These are phyloP conservation scores for Candida peoriensis DNA, from an alignment of 805 yeast species.

Conservation along the genomic window DNA sequence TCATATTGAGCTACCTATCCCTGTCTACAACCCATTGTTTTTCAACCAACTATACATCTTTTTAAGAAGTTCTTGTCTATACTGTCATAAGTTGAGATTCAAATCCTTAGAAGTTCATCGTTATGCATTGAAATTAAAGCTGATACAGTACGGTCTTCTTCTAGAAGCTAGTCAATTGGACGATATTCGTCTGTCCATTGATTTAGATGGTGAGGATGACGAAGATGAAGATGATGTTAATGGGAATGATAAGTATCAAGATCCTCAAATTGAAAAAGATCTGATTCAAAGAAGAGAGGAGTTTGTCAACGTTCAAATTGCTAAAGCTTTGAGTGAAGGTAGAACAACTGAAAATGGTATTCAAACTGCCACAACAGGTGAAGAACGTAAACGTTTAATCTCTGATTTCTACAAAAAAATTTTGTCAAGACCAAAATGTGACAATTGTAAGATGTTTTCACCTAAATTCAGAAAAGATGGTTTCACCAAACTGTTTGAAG, in stretches of 20 bases:
- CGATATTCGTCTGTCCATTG: constrained; percentile 39
- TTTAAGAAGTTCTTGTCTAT: constrained; percentile 80
- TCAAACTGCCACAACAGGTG: constrained; percentile 78
- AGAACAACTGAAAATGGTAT: constrained; percentile 62
- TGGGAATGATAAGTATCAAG: constrained; percentile 11
- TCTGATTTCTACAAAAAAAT: constrained; percentile 72
- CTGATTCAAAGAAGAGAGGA: constrained; percentile 56
- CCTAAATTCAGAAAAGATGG: constrained; percentile 96
- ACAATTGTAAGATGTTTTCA: constrained; percentile 92
- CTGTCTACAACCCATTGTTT: constrained; percentile 91
- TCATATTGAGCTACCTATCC: constrained; percentile 93
- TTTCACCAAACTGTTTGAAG: constrained; percentile 85
- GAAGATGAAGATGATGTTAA: constrained; percentile 42
- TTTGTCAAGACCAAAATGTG: constrained; percentile 80
- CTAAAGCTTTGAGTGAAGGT: constrained; percentile 72
- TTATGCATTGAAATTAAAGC: constrained; percentile 68
- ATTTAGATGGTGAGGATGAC: constrained; percentile 42
- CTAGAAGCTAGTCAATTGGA: constrained; percentile 75
- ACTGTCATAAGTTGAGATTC: constrained; percentile 83
- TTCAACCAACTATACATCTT: constrained; percentile 86
- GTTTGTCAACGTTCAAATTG: constrained; percentile 68
- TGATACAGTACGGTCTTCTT: constrained; percentile 85
- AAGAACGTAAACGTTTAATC: constrained; percentile 74
- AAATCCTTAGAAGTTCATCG: constrained; percentile 66
- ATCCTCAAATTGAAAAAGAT: constrained; percentile 38